phyloP scores from a whole-genome alignment of 495 filamentous ascomycete species.

The Penicillium arizonense region DNA sequence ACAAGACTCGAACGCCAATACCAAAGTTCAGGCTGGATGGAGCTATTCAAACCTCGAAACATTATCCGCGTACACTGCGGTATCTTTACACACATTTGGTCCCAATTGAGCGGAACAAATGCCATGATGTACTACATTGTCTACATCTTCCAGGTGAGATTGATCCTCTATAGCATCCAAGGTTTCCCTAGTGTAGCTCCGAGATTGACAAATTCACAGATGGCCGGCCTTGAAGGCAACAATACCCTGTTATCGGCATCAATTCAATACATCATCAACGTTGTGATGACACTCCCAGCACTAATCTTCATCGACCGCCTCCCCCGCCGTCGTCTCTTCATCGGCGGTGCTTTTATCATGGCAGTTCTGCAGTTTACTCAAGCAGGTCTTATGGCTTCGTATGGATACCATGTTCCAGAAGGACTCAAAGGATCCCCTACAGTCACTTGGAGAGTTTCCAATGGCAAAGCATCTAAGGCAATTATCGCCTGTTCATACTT shows the following conservation, averaged over 20 bases:
- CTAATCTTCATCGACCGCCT: slow-evolving; percentile 56
- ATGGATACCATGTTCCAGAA: slow-evolving; percentile 48
- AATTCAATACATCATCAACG: slow-evolving; percentile 79
- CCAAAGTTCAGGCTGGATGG: slow-evolving; percentile 49
- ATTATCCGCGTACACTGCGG: slow-evolving; percentile 67
- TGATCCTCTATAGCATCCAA: slow-evolving; percentile 44
- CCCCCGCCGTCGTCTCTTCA: slow-evolving; percentile 51
- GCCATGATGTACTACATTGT: slow-evolving; percentile 77
- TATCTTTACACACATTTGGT: slow-evolving; percentile 77
- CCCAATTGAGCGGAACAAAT: slow-evolving; percentile 73
- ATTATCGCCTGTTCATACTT: slow-evolving; percentile 65
- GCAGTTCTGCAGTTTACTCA: slow-evolving; percentile 50
- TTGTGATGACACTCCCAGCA: slow-evolving; percentile 60
- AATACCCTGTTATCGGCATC: slow-evolving; percentile 63
- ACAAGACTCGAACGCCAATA: slow-evolving; percentile 27
- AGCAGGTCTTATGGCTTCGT: slow-evolving; percentile 61
- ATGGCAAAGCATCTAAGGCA: slow-evolving; percentile 43
- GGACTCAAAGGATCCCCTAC: slow-evolving; percentile 35
- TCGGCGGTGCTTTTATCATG: slow-evolving; percentile 50
- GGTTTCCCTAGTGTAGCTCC: not conserved
- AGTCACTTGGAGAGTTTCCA: slow-evolving; percentile 59
- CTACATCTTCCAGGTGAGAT: slow-evolving; percentile 62
- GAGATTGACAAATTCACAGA: not conserved
- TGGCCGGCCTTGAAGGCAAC: slow-evolving; percentile 34
- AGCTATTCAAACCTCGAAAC: slow-evolving; percentile 61